Base-by-base conservation (phyloP, 495 filamentous ascomycete genomes). In the Podospora pseudocomata region DNA sequence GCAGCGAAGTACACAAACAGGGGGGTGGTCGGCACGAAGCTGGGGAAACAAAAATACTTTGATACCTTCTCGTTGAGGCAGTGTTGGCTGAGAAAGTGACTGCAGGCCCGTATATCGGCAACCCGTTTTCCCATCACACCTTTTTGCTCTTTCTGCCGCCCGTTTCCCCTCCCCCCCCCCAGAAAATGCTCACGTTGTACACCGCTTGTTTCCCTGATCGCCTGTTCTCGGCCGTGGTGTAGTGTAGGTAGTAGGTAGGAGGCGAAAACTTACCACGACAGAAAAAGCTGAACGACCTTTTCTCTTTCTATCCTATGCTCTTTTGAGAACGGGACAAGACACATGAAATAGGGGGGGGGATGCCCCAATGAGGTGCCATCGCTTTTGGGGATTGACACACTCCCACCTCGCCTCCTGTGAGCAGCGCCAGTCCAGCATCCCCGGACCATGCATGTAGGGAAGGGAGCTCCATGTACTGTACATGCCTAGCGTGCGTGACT, bases 371-470 rank as follows among this genome's bases (percentile, higher is more conserved):
- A 49, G 39, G 39, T 49, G 39, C 39, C 39, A 49, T 49, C 39
- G 39, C 39, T 49, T 49, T 49, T 49, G 39, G 39, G 39, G 39
- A 59, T 34, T 34, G 23, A 27, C 60, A 62, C 30, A 27, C 30
- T 30, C 26, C 19, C 26, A 59, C 56, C 19, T 62, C 23, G 26
- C 23, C 62, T 49, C 54, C 59, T 32, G 15, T 39, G 23, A 44
- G 11, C 39, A 49, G 39, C 39, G 15, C 9, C 39, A 49, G 39
- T 16, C 39, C 39, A 49, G 11, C 39, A 49, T 49, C 39, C 39
- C 39, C 39, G 39, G 39, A 49, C 39, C 20, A 63, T 60, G 64
- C 34, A 66, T 64, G 68, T 23, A 66, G 68, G 59, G 60, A 63
- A 63, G 54, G 39, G 39, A 49, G 39, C 39, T 49, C 39, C 39